These are phyloP conservation scores for Aspergillus latus DNA, from an alignment of 2,329 filamentous ascomycete species.

Conservation along the genomic window DNA sequence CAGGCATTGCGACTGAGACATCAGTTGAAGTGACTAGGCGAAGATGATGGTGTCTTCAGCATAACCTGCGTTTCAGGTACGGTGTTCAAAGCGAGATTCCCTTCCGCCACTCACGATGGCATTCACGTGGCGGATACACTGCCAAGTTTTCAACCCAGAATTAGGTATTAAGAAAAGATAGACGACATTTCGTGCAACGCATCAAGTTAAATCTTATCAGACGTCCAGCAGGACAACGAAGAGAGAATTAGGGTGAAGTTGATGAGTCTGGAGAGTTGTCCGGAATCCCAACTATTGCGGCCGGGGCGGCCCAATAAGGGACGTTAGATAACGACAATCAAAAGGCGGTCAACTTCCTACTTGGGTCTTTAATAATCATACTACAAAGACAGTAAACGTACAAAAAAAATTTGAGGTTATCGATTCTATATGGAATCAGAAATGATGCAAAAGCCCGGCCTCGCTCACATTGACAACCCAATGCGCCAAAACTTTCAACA, in stretches of 20 bases:
- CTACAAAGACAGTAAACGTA: no score
- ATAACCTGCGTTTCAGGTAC: not conserved
- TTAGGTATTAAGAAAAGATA: not conserved
- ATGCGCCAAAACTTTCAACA: constrained; percentile 6
- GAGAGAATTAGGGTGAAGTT: not conserved
- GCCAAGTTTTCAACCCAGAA: constrained; percentile 5
- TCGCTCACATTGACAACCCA: constrained; percentile 2
- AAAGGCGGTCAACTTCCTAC: constrained; percentile 7
- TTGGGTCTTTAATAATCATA: no score
- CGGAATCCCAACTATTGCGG: not conserved
- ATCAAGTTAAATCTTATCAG: not conserved
- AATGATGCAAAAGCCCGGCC: constrained; percentile 8
- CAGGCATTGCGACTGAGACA: constrained; percentile 2
- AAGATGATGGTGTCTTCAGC: not conserved
- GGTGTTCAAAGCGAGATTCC: not conserved
- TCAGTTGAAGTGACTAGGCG: not conserved
- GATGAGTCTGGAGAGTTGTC: not conserved
- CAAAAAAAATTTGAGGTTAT: not conserved
- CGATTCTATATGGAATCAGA: not conserved
- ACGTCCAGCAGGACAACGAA: not conserved
- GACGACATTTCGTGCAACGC: not conserved
- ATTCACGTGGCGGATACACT: not conserved
- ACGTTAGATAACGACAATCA: not conserved
- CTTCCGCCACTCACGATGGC: constrained; percentile 8
- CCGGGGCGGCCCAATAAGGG: not conserved